These are phyloP conservation scores for Simplicillium sp. DNA, from an alignment of 2,329 filamentous ascomycete species.

Conservation along the genomic window DNA sequence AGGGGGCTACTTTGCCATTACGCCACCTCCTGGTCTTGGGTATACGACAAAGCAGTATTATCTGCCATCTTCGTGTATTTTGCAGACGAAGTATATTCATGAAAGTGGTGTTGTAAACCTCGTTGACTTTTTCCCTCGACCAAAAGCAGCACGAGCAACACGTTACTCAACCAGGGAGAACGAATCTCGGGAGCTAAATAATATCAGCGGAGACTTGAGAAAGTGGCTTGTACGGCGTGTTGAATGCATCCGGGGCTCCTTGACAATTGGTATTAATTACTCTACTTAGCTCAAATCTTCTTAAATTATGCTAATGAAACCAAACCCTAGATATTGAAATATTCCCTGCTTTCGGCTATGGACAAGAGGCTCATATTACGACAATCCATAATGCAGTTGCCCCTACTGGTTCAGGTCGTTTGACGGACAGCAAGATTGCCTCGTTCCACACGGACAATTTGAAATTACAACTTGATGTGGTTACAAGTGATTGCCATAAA, in stretches of 20 bases:
- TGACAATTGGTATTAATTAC: constrained; percentile 44
- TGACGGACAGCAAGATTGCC: constrained; percentile 45
- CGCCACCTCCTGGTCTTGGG: constrained; percentile 37
- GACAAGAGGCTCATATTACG: constrained; percentile 50
- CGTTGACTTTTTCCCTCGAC: constrained; percentile 67
- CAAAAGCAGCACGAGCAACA: constrained; percentile 47
- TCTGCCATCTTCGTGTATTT: constrained; percentile 62
- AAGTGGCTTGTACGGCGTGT: constrained; percentile 62
- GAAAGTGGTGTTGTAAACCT: constrained; percentile 67
- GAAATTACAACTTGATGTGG: constrained; percentile 59
- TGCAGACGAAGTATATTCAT: constrained; percentile 69
- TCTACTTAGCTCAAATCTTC: not conserved
- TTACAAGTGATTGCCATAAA: constrained; percentile 45
- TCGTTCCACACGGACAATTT: constrained; percentile 50
- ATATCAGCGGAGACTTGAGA: constrained; percentile 53
- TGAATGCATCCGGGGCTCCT: constrained; percentile 59
- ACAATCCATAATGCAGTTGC: constrained; percentile 42
- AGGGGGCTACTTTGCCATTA: constrained; percentile 63
- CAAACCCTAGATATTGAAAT: constrained; percentile 48
- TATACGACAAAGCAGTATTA: constrained; percentile 72
- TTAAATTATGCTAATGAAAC: constrained; percentile 3
- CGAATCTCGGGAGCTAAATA: constrained; percentile 42
- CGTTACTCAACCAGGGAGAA: constrained; percentile 36
- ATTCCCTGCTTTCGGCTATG: constrained; percentile 67
- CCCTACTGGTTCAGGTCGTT: constrained; percentile 27